Conservation (phyloP, 106 monocot species). For the Hemerocallis citrina region DNA sequence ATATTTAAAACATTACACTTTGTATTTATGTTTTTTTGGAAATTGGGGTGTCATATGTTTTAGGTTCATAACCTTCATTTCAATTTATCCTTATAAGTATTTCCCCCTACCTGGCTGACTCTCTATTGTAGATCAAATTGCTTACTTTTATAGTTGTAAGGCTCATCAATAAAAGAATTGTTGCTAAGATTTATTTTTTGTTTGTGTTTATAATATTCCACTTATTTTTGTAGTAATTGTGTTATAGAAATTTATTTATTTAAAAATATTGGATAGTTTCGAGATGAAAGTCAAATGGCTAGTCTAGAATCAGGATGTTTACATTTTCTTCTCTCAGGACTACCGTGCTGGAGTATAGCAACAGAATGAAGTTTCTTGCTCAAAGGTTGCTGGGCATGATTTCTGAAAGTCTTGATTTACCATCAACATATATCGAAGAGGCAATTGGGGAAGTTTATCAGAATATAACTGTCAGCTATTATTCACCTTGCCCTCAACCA, state of each 20-base stretch:
- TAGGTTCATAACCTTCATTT: no score
- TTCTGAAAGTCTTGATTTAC: constrained; percentile 55
- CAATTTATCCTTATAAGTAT: no score
- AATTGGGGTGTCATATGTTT: no score
- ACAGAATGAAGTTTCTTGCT: constrained; percentile 70
- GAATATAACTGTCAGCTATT: constrained; percentile 90
- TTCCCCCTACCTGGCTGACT: no score
- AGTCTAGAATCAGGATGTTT: neutral
- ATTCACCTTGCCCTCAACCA: constrained; percentile 87
- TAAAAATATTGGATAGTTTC: neutral
- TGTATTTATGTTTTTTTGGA: no score
- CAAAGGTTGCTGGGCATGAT: constrained; percentile 52
- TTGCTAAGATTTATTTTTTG: neutral
- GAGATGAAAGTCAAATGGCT: neutral
- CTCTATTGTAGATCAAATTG: no score
- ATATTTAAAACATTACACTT: no score
- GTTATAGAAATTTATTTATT: neutral
- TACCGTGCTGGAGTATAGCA: constrained; percentile 61
- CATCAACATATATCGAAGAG: constrained; percentile 53
- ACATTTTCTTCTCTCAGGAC: constrained; percentile 26
- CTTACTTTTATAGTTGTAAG: neutral
- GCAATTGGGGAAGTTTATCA: constrained; percentile 82
- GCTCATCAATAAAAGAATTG: neutral
- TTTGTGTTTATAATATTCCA: neutral
- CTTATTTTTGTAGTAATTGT: neutral